Evolutionary conservation across 23 red algal genomes (phyloP), one percentile per base, ranked within the genome.

Genomic region (Cyanidioschyzon merolae): DNA sequence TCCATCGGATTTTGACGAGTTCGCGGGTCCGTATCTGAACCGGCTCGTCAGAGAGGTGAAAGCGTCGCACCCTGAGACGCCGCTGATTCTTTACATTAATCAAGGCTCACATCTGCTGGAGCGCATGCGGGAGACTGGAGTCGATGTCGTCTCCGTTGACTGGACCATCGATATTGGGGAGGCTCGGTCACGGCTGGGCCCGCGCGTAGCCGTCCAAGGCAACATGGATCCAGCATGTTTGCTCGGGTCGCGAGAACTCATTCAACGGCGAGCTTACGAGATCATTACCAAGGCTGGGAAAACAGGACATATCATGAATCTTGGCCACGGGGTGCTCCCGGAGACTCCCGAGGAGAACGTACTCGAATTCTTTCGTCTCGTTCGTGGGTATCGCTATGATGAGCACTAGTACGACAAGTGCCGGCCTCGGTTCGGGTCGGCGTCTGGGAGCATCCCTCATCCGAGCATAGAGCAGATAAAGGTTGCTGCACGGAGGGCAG

Each of bases 301-400:
- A 36, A 57, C 67, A 26, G 92, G 92, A 0, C 92, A 96, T 59
- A 85, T 96, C 63, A 80, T 86, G 37, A 96, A 96, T 74, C 84
- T 96, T 58, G 92, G 92, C n/a, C 92, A 96, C 77, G 92, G 92
- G 1, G 87, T 96, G n/a, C 76, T 85, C 38, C 92, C 87, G 36
- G 68, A 76, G 39, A 96, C 92, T 27, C 92, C 92, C 2, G 92
- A 96, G 79, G 92, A 96, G 75, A 96, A 96, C 78, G 92, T 96
- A 1, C 79, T 58, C 41, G 68, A 87, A 57, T 96, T 84, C 59
- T 96, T 96, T 59, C 80, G 88, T 37, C 90, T 88, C 30, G 87
- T 89, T n/a, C 83, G 90, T 77, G 79, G 85, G 1, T 90, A 88
- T 63, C 74, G 84, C 12, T 71, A 77, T 83, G 68, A 36, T 83